phyloP scores from a whole-genome alignment of 208 protist genomes.

The Willaertia magna region DNA sequence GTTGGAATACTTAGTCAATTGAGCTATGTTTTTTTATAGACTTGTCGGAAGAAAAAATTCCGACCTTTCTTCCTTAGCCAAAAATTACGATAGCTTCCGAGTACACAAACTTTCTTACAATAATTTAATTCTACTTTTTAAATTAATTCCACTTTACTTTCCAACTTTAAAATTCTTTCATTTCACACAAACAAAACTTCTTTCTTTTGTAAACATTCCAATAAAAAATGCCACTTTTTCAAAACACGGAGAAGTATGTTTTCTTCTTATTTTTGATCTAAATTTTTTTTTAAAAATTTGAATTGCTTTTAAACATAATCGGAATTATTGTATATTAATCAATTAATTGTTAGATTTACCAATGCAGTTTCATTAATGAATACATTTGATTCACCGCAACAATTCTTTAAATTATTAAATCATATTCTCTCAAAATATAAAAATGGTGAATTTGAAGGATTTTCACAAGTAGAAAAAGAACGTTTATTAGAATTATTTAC shows the following conservation, averaged over 20 bases:
- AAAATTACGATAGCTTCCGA: no score
- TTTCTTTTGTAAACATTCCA: background rate
- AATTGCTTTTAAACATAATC: background rate
- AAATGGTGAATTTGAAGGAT: background rate
- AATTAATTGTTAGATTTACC: background rate
- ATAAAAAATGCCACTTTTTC: background rate
- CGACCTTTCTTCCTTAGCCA: no score
- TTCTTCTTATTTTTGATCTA: background rate
- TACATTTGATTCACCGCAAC: background rate
- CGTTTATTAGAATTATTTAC: background rate
- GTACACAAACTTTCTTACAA: no score
- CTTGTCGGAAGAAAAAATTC: no score
- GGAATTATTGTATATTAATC: background rate
- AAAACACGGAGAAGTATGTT: background rate
- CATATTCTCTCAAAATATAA: background rate
- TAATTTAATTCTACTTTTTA: no score
- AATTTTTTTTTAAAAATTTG: background rate
- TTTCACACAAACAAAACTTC: no score
- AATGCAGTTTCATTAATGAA: background rate
- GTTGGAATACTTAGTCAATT: no score
- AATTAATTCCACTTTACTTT: no score
- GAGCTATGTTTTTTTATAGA: no score
- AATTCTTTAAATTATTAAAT: background rate
- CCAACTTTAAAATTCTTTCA: no score
- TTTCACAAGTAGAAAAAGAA: background rate